Percentiles rank a stretch among this genome's conserved stretches.
These are phyloP conservation scores for Inonotus obliquus DNA, from an alignment of 1,284 basidiomycete species.

Conservation along the genomic window DNA sequence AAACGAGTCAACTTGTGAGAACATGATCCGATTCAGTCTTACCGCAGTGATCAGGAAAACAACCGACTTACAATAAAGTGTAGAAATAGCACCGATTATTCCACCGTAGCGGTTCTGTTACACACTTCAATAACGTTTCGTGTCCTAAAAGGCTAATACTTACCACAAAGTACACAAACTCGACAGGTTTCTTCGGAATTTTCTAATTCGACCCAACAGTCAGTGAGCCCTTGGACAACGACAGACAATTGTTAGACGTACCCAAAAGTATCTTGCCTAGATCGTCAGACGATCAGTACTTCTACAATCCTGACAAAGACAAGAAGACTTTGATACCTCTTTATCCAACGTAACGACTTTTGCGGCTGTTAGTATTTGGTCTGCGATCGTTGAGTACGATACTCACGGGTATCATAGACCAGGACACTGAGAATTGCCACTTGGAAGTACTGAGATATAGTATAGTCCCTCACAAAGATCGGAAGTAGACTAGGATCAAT, in stretches of 20 bases:
- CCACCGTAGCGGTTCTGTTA: conserved; percentile 6
- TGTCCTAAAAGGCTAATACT: not conserved
- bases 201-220: not conserved
- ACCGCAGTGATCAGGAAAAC: not conserved
- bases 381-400: too few relatives aligned
- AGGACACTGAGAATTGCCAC: too few relatives aligned
- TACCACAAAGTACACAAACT: conserved; percentile 7
- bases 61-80: not conserved
- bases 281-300: not conserved
- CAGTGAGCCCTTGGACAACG: not conserved
- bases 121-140: not conserved
- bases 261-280: conserved; percentile 9
- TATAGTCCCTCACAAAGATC: too few relatives aligned
- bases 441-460: too few relatives aligned
- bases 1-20: not conserved
- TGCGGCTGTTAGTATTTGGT: not conserved
- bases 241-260: not conserved
- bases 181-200: not conserved
- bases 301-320: not conserved
- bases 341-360: not conserved
- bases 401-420: too few relatives aligned
- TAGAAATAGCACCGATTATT: not conserved
- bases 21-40: not conserved
- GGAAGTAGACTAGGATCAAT: too few relatives aligned
- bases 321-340: not conserved